Conservation (phyloP, 352 stramenopile genomes). For the Globisporangium camurandrum region DNA sequence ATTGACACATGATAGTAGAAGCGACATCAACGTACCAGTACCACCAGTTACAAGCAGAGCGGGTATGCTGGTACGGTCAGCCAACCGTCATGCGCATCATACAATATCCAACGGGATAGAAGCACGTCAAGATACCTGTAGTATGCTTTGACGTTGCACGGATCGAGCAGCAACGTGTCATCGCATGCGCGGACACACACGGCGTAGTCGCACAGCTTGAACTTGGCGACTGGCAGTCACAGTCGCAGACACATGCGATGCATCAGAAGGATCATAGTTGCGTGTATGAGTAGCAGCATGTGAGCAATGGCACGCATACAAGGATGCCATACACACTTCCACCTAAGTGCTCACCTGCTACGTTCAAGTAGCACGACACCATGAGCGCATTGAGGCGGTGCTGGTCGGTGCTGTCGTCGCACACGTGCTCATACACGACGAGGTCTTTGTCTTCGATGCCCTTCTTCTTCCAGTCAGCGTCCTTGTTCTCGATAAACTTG, state of each 20-base stretch:
- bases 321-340: neutral
- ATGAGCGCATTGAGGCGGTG: constrained; percentile 41
- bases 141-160: constrained; percentile 65
- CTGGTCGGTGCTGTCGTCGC: constrained; percentile 35
- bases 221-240: constrained; percentile 27
- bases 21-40: neutral
- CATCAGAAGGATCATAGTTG: too few species aligned
- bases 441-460: constrained; percentile 81
- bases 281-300: too few species aligned
- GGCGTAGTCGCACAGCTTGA: constrained; percentile 64
- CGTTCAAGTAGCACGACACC: constrained; percentile 73
- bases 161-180: constrained; percentile 55
- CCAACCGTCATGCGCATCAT: neutral
- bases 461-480: constrained; percentile 82
- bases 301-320: too few species aligned
- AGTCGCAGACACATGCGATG: neutral
- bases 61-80: too few species aligned
- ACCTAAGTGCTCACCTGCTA: constrained; percentile 39
- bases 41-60: too few species aligned
- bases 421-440: constrained; percentile 41
- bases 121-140: constrained; percentile 32
- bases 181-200: constrained; percentile 60
- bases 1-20: neutral
- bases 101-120: neutral
- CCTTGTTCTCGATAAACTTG: constrained; percentile 74